phyloP scores from a whole-genome alignment of 2,329 filamentous ascomycete genomes.

The Arthrobotrys sinensis region DNA sequence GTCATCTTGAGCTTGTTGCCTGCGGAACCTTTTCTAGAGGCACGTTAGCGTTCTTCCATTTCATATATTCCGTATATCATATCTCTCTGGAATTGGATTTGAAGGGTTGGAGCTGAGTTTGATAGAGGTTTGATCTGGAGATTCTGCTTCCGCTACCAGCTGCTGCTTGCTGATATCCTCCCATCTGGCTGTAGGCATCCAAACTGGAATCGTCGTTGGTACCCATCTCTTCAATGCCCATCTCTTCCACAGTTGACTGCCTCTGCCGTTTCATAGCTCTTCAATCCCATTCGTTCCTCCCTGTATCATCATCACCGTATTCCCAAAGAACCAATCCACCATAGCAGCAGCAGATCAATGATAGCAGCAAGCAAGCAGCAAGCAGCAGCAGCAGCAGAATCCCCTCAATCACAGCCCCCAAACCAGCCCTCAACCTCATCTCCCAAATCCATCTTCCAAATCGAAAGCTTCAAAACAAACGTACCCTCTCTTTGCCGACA shows the following conservation, averaged over 20 bases:
- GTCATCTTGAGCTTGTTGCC: constrained; percentile 99
- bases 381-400: constrained; percentile 36
- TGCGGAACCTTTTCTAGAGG: constrained; percentile 77
- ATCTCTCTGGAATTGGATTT: background rate
- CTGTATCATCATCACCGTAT: background rate
- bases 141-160: constrained; percentile 7
- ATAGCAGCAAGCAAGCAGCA: background rate
- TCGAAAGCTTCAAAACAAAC: too few species aligned
- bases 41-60: constrained; percentile 30
- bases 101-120: background rate
- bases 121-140: background rate
- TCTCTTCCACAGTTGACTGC: background rate
- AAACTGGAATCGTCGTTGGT: background rate
- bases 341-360: background rate
- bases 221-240: background rate
- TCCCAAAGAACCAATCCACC: background rate
- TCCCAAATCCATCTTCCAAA: background rate
- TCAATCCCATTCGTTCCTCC: background rate
- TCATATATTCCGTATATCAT: background rate
- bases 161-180: background rate
- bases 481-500: constrained; percentile 60
- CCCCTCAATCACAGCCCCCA: constrained; percentile 7
- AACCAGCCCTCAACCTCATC: background rate
- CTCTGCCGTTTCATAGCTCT: background rate
- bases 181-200: background rate